These are phyloP conservation scores for Blakeslea trispora DNA, from an alignment of 371 early-diverging fungal species.

Conservation along the genomic window DNA sequence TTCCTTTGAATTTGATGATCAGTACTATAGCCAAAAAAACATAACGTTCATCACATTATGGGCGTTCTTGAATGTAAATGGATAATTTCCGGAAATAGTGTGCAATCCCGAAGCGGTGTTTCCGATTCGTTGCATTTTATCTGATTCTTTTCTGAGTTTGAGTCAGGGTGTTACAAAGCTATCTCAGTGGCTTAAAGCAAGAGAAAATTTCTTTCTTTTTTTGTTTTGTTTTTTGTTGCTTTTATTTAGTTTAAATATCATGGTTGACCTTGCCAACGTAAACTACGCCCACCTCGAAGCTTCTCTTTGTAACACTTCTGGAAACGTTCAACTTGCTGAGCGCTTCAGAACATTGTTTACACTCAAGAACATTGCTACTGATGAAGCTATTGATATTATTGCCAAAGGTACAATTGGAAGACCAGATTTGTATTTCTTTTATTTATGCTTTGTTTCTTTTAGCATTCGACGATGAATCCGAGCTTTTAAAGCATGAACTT, in stretches of 20 bases:
- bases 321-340: constrained; percentile 69
- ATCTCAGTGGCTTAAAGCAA: not conserved
- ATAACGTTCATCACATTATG: too few relatives aligned
- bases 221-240: constrained; percentile 1
- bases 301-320: constrained; percentile 62
- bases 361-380: constrained; percentile 83
- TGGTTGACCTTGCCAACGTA: constrained; percentile 29
- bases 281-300: constrained; percentile 52
- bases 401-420: constrained; percentile 70
- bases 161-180: too few relatives aligned
- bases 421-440: not conserved
- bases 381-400: constrained; percentile 82
- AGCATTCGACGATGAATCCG: constrained; percentile 88
- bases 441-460: not conserved
- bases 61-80: too few relatives aligned
- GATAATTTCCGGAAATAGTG: too few relatives aligned
- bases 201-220: not conserved
- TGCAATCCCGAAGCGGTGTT: too few relatives aligned
- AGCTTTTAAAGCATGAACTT: constrained; percentile 97
- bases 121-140: too few relatives aligned
- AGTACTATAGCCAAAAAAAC: too few relatives aligned
- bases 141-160: too few relatives aligned
- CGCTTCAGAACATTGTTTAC: constrained; percentile 97
- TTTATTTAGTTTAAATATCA: not conserved
- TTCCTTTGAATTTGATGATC: too few relatives aligned